Percentiles rank a stretch among this genome's conserved stretches.
phyloP scores from a whole-genome alignment of 2,329 filamentous ascomycete species.

The Fusarium circinatum region DNA sequence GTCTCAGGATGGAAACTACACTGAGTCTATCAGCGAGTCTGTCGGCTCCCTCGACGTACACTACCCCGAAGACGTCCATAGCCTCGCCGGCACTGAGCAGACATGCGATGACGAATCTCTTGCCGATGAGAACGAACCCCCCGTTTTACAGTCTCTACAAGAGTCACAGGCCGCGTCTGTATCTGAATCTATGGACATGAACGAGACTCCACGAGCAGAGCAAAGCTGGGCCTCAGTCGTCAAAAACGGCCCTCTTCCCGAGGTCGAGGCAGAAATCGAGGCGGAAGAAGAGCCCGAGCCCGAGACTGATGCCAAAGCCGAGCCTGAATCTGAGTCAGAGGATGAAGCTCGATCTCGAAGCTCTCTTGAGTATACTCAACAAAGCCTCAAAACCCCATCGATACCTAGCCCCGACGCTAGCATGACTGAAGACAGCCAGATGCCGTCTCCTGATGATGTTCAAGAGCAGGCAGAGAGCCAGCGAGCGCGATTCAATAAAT shows the following conservation, averaged over 20 bases:
- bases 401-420: conserved; percentile 51
- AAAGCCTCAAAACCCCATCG: conserved; percentile 58
- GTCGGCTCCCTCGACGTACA: conserved; percentile 61
- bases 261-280: conserved; percentile 25
- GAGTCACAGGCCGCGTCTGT: conserved; percentile 25
- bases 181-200: background rate
- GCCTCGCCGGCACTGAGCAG: conserved; percentile 60
- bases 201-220: conserved; percentile 20
- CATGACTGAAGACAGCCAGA: conserved; percentile 39
- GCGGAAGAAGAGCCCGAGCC: conserved; percentile 4
- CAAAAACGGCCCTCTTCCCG: conserved; percentile 26
- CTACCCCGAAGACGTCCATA: conserved; percentile 63
- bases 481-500: conserved; percentile 19
- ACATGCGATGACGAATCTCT: conserved; percentile 57
- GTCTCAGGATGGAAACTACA: conserved; percentile 60
- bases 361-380: conserved; percentile 61
- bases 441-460: conserved; percentile 2
- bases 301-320: conserved; percentile 32
- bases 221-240: conserved; percentile 30
- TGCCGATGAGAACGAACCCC: conserved; percentile 47
- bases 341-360: conserved; percentile 52
- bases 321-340: conserved; percentile 53
- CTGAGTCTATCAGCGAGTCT: conserved; percentile 61
- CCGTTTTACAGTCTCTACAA: conserved; percentile 6
- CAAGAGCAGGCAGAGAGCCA: conserved; percentile 17